Percentiles rank a stretch among this genome's conserved stretches.
Evolutionary conservation across 176 grass and related monocot genomes (phyloP).

Genomic region (Phragmites australis): DNA sequence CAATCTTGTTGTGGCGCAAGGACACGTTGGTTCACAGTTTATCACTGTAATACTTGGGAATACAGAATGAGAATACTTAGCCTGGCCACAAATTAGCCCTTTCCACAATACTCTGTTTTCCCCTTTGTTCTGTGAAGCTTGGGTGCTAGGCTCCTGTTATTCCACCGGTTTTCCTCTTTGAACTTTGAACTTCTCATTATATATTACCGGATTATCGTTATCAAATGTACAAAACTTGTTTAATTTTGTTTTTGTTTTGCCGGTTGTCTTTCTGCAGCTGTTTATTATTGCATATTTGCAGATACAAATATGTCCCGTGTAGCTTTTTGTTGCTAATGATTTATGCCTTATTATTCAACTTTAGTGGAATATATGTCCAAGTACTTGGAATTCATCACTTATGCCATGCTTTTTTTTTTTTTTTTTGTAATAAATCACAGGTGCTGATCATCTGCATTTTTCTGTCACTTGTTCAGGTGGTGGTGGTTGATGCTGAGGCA

Average conservation of each 20-base stretch:
- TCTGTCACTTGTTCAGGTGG: conserved; percentile 45
- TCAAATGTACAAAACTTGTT: too few relatives aligned
- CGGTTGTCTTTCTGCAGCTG: neutral
- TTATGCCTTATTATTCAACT: neutral
- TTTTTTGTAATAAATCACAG: neutral
- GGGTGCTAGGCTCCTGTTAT: neutral
- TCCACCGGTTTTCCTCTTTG: too few relatives aligned
- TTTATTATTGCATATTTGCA: neutral
- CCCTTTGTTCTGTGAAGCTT: neutral
- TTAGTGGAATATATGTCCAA: too few relatives aligned
- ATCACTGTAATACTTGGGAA: too few relatives aligned
- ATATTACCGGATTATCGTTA: too few relatives aligned
- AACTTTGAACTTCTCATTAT: too few relatives aligned
- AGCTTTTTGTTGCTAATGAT: conserved; percentile 6
- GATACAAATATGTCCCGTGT: neutral
- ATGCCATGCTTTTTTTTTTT: neutral
- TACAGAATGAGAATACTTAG: too few relatives aligned
- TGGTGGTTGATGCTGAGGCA: conserved; percentile 61
- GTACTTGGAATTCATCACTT: neutral
- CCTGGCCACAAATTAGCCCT: too few relatives aligned
- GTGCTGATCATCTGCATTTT: neutral
- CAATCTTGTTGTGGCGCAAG: neutral
- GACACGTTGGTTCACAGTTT: too few relatives aligned
- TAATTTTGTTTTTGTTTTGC: too few relatives aligned
- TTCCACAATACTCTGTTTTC: neutral